Evolutionary conservation across 2,329 filamentous ascomycete species (phyloP).

Genomic region (Colletotrichum sp.): DNA sequence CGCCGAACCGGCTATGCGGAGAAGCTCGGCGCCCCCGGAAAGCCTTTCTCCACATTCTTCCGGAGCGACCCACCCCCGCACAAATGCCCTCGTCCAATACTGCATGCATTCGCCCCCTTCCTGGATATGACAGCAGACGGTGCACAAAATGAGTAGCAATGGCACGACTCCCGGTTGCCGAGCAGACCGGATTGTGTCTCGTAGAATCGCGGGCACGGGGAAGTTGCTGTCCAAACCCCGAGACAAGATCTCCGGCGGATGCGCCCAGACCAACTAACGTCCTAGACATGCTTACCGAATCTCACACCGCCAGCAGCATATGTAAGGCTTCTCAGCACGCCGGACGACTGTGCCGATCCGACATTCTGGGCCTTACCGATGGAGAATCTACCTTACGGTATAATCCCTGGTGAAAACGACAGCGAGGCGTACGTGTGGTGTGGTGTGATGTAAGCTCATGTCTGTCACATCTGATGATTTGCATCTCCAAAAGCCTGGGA

Average conservation of each 20-base stretch:
- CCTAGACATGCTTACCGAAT: not conserved
- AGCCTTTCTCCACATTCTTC: slow-evolving; percentile 1
- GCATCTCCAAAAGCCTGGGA: not conserved
- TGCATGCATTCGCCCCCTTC: not conserved
- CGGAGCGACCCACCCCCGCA: not conserved
- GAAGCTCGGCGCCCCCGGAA: not conserved
- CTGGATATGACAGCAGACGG: not conserved
- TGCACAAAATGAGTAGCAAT: not conserved
- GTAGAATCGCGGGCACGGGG: not conserved
- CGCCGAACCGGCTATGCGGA: not conserved
- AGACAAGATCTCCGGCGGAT: not conserved
- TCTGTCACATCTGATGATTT: not conserved
- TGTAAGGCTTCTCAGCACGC: not conserved
- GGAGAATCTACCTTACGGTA: not conserved
- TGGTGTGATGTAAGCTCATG: not conserved
- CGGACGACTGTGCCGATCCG: too few relatives aligned
- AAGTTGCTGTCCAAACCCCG: not conserved
- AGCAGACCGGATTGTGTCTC: not conserved
- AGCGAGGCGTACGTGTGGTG: not conserved
- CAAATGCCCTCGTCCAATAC: not conserved
- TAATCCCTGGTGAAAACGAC: not conserved
- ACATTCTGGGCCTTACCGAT: not conserved
- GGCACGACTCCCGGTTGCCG: not conserved
- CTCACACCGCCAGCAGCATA: not conserved
- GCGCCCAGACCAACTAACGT: not conserved